These are phyloP conservation scores for Buxus sempervirens DNA, from an alignment of 164 flowering plant genomes.

Conservation along the genomic window DNA sequence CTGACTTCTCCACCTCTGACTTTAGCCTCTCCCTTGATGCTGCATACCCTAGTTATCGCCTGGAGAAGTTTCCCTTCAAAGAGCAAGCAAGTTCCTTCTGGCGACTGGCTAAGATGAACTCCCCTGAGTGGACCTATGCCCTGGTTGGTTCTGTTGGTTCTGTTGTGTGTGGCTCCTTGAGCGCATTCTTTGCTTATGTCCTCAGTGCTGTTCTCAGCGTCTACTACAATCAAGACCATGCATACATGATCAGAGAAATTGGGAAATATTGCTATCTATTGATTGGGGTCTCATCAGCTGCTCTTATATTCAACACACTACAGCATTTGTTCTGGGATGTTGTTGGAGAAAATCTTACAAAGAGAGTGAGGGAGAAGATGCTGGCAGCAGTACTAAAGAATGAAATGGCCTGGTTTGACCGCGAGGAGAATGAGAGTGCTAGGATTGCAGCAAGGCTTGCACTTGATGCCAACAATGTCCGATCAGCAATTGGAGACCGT, in stretches of 20 bases:
- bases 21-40: constrained; percentile 82
- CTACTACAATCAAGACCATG: constrained; percentile 76
- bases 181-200: constrained; percentile 90
- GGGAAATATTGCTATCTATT: constrained; percentile 79
- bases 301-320: constrained; percentile 80
- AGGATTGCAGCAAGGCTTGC: constrained; percentile 85
- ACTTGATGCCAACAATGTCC: constrained; percentile 90
- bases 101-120: constrained; percentile 94
- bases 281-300: constrained; percentile 91
- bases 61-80: constrained; percentile 82
- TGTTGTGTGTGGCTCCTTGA: constrained; percentile 75
- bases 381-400: constrained; percentile 76
- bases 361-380: constrained; percentile 92
- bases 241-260: constrained; percentile 72
- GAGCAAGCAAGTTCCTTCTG: constrained; percentile 94
- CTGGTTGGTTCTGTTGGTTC: constrained; percentile 90
- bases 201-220: constrained; percentile 92
- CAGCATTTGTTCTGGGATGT: constrained; percentile 96
- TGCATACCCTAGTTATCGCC: constrained; percentile 58
- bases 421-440: constrained; percentile 91
- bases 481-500: constrained; percentile 95
- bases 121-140: constrained; percentile 91
- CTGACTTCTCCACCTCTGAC: constrained; percentile 97
- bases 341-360: constrained; percentile 92
- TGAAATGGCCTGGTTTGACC: constrained; percentile 97